These are phyloP conservation scores for Ambrosiella cleistominuta DNA, from an alignment of 2,329 filamentous ascomycete species.

Conservation along the genomic window DNA sequence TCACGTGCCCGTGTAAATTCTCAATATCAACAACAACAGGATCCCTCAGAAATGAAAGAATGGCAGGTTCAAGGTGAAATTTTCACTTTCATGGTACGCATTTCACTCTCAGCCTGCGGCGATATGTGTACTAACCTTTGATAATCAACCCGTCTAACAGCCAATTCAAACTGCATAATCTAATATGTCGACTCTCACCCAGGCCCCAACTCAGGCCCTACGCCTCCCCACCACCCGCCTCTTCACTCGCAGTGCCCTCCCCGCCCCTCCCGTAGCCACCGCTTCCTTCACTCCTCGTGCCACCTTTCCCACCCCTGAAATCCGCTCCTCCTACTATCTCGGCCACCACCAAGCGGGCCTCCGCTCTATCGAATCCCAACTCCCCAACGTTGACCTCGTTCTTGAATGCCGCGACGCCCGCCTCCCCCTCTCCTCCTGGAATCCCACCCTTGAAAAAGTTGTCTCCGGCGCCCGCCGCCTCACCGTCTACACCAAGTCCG, in stretches of 20 bases:
- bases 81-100: too few relatives aligned
- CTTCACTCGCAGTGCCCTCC: background rate
- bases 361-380: conserved; percentile 61
- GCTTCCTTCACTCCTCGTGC: conserved; percentile 52
- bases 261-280: conserved; percentile 13
- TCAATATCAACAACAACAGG: too few relatives aligned
- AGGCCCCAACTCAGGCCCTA: background rate
- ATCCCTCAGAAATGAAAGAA: too few relatives aligned
- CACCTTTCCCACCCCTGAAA: conserved; percentile 52
- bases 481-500: conserved; percentile 80
- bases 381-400: conserved; percentile 69
- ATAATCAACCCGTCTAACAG: too few relatives aligned
- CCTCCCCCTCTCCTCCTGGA: conserved; percentile 73
- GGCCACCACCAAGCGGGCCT: conserved; percentile 80
- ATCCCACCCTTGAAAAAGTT: conserved; percentile 69
- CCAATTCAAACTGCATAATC: background rate
- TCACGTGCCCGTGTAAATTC: too few relatives aligned
- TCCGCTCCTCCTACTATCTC: conserved; percentile 82
- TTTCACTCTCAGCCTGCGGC: too few relatives aligned
- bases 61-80: too few relatives aligned
- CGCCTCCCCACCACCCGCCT: background rate
- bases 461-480: conserved; percentile 52
- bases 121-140: too few relatives aligned
- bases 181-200: background rate
- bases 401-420: conserved; percentile 92